A percentile compares a stretch with the other conserved stretches of the same genome.
phyloP scores from a whole-genome alignment of 805 yeast species.

The Saccharomycopsis capsularis region DNA sequence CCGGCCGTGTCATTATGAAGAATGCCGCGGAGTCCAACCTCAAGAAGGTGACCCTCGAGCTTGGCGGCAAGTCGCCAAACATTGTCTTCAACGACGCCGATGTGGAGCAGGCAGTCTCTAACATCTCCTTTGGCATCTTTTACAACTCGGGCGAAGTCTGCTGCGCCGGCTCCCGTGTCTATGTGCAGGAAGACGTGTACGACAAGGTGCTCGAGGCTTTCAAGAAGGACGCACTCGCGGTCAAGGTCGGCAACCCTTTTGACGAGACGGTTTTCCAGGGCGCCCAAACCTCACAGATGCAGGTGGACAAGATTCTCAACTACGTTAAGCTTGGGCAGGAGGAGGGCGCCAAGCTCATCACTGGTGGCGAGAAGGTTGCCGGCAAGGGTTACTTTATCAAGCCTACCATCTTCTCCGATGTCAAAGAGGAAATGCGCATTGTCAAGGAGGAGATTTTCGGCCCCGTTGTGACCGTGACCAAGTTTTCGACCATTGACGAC shows the following conservation, averaged over 20 bases:
- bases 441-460: constrained; percentile 83
- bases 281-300: constrained; percentile 81
- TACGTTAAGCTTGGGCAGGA: constrained; percentile 71
- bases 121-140: constrained; percentile 76
- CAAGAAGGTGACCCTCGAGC: constrained; percentile 88
- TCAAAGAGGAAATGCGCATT: constrained; percentile 57
- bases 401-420: constrained; percentile 73
- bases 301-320: constrained; percentile 67
- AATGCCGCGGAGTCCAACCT: constrained; percentile 74
- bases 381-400: constrained; percentile 60
- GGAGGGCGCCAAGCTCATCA: constrained; percentile 73
- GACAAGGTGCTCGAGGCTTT: constrained; percentile 65
- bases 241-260: constrained; percentile 80
- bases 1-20: constrained; percentile 76
- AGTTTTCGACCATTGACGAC: constrained; percentile 78
- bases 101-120: constrained; percentile 64
- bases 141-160: constrained; percentile 95
- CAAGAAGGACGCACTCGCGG: constrained; percentile 41
- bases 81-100: constrained; percentile 84
- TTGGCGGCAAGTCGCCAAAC: constrained; percentile 95
- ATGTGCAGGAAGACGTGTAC: constrained; percentile 79
- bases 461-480: constrained; percentile 80
- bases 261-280: constrained; percentile 77
- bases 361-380: constrained; percentile 62
- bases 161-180: constrained; percentile 88